Evolutionary conservation across 768 basidiomycete species (phyloP), one percentile per base, ranked within the genome.

Genomic region (Pisolithus orientalis): DNA sequence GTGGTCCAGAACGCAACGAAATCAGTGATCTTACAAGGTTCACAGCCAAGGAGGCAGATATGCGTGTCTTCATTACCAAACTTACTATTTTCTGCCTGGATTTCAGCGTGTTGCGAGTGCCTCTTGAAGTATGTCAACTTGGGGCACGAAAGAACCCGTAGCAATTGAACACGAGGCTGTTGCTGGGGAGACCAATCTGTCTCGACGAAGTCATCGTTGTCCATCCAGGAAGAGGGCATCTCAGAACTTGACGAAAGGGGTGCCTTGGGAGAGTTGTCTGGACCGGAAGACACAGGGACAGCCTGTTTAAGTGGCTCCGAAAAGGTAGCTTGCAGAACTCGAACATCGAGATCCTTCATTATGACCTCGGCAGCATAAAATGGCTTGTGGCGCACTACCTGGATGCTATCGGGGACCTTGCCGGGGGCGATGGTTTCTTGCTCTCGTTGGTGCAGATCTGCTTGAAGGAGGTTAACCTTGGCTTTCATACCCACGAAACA

Each of bases 361-460:
- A 89, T 79, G 7, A 95, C 80, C 66, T 95, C 91, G 37, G 89
- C 89, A 3, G 87, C 87, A 62, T 91, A 90, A 68, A 96, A 90
- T 3, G 87, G 80, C 65, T 94, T 96, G 65, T 86, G 85, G 8
- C 80, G 77, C 6, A 83, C 70, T 4, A 77, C 74, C 62, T 84
- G 84, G 17, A 74, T 75, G n/a, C 78, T 76, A 24, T 80, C 71
- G 6, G 83, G 75, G 45, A 76, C 69, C 49, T 74, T 72, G n/a
- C 83, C 82, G 7, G 75, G 71, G 1, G 84, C 77, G 1, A 72
- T 73, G 7, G 78, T 77, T 71, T 94, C 91, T 70, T 94, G 87
- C 55, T 88, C 86, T 47, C 93, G 78, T 69, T 96, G 94, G 65
- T 97, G 94, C 72, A 94, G 79, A 63, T 97, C 94, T 43, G 87